phyloP scores from a whole-genome alignment of 768 basidiomycete genomes.

The Leccinum imitatum region DNA sequence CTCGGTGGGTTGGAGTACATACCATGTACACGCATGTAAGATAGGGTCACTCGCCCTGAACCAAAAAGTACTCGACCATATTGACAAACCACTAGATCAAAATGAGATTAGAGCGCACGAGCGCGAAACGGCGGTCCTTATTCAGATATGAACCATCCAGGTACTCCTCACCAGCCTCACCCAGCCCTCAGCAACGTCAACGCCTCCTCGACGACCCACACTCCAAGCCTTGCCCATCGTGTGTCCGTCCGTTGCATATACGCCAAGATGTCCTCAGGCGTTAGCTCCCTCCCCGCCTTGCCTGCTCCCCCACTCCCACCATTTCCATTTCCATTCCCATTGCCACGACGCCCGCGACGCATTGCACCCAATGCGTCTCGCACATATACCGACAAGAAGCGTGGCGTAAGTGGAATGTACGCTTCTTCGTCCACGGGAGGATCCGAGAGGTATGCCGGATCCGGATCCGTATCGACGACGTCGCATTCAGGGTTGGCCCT shows the following conservation, averaged over 20 bases:
- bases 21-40: no score
- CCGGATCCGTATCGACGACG: conserved; percentile 38
- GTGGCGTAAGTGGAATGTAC: conserved; percentile 60
- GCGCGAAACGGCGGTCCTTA: conserved; percentile 10
- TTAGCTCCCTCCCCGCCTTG: conserved; percentile 17
- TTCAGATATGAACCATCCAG: no score
- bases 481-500: background rate
- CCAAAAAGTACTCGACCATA: background rate
- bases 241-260: conserved; percentile 53
- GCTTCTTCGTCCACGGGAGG: conserved; percentile 55
- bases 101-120: background rate
- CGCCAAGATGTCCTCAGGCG: conserved; percentile 46
- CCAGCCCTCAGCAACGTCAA: no score
- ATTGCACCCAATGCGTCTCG: conserved; percentile 44
- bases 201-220: conserved; percentile 47
- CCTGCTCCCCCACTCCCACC: conserved; percentile 12
- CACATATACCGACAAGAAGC: conserved; percentile 48
- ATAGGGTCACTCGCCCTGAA: background rate
- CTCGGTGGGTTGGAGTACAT: no score
- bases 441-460: conserved; percentile 53
- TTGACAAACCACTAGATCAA: background rate
- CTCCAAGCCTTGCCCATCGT: conserved; percentile 63
- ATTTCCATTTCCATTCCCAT: background rate
- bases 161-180: no score
- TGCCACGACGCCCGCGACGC: conserved; percentile 9